phyloP scores from a whole-genome alignment of 345 rosid genomes.

The Gossypium raimondii region DNA sequence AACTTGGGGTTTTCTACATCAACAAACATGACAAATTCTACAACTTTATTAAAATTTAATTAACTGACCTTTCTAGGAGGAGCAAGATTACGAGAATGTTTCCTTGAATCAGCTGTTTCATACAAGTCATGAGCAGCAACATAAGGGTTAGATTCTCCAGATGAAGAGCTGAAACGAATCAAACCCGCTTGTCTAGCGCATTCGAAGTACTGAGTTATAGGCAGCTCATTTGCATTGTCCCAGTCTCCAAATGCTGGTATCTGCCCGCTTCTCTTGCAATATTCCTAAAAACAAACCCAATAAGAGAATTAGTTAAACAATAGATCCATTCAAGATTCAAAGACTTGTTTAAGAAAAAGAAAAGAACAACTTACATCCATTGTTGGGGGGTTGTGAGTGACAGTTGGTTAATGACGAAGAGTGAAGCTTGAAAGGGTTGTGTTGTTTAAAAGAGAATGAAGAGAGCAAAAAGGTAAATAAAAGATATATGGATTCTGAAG shows the following conservation, averaged over 20 bases:
- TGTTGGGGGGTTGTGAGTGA: not conserved
- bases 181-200: constrained; percentile 88
- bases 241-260: constrained; percentile 91
- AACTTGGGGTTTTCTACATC: not conserved
- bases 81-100: constrained; percentile 21
- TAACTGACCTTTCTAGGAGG: constrained; percentile 39
- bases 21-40: not conserved
- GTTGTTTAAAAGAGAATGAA: not conserved
- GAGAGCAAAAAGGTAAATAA: not conserved
- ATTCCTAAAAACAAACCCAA: constrained; percentile 17
- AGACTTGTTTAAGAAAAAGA: not conserved
- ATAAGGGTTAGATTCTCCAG: constrained; percentile 52
- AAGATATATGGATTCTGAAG: constrained; percentile 20
- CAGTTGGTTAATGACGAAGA: not conserved
- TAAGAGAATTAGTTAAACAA: not conserved
- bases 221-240: constrained; percentile 77
- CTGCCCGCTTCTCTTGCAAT: constrained; percentile 65
- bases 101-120: constrained; percentile 25
- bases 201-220: constrained; percentile 94
- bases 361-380: constrained; percentile 23
- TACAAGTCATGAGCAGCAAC: constrained; percentile 23
- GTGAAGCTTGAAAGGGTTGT: not conserved
- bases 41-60: not conserved
- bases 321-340: not conserved
- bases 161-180: constrained; percentile 53